phyloP scores from a whole-genome alignment of 306 rosid species.

The Luffa aegyptiaca region DNA sequence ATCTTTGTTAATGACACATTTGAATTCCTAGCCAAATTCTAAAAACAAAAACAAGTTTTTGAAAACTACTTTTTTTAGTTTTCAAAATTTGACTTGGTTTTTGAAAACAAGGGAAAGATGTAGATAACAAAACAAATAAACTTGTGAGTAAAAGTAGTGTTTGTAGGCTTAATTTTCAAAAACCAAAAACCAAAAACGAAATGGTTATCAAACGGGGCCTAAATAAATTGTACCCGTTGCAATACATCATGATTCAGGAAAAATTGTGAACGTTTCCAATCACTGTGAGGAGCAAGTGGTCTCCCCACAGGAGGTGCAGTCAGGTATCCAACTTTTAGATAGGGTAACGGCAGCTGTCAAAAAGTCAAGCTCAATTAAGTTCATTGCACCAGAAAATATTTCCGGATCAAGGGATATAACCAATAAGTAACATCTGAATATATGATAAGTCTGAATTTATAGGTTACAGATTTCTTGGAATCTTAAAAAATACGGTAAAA shows the following conservation, averaged over 20 bases:
- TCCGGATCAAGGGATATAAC: slow-evolving; percentile 15
- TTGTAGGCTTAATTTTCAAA: too few relatives aligned
- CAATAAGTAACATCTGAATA: not conserved
- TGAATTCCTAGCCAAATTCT: too few relatives aligned
- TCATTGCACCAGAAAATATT: slow-evolving; percentile 8
- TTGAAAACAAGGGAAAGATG: too few relatives aligned
- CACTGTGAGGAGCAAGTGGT: slow-evolving; percentile 74
- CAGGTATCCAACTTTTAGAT: slow-evolving; percentile 85
- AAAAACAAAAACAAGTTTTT: too few relatives aligned
- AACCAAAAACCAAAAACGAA: too few relatives aligned
- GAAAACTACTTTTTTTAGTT: too few relatives aligned
- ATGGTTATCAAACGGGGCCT: too few relatives aligned
- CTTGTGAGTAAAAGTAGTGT: too few relatives aligned
- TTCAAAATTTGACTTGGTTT: too few relatives aligned
- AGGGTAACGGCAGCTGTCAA: slow-evolving; percentile 82
- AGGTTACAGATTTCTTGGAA: not conserved
- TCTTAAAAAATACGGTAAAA: not conserved
- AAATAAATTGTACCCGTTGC: slow-evolving; percentile 50
- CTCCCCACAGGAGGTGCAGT: slow-evolving; percentile 83
- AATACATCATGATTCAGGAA: slow-evolving; percentile 83
- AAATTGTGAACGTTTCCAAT: slow-evolving; percentile 91
- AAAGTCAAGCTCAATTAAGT: slow-evolving; percentile 22
- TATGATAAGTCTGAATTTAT: not conserved
- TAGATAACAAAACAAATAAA: too few relatives aligned
- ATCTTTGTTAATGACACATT: too few relatives aligned